A percentile compares a stretch with the other conserved stretches of the same genome.
These are phyloP conservation scores for Centrapalus pauciflorus DNA, from an alignment of 129 eudicot genomes.

Conservation along the genomic window DNA sequence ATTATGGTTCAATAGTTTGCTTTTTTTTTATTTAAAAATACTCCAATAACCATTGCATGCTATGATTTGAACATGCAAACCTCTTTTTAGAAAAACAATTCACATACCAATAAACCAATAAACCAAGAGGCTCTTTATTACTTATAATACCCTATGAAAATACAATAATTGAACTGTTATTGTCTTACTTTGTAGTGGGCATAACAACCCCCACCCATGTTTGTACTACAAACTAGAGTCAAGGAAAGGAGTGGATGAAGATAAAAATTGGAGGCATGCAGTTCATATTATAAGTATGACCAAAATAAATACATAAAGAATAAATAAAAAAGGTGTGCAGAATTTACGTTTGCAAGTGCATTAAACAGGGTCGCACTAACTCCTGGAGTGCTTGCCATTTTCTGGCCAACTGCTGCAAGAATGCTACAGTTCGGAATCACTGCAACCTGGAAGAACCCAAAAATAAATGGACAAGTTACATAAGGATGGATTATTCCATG, in stretches of 20 bases:
- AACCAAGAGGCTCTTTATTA: no score
- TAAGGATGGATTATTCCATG: neutral
- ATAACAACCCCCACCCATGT: no score
- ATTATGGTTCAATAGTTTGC: no score
- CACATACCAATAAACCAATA: no score
- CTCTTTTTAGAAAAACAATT: no score
- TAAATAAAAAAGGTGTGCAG: neutral
- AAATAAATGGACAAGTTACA: neutral
- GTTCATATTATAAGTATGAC: slow-evolving; percentile 6
- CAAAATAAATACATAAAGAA: no score
- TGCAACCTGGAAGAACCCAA: slow-evolving; percentile 56
- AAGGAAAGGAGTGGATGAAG: neutral
- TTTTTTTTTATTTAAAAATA: no score
- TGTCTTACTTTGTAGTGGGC: no score
- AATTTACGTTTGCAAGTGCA: slow-evolving; percentile 90
- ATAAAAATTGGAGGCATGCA: neutral
- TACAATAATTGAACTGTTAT: no score
- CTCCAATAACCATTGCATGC: no score
- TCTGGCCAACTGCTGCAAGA: slow-evolving; percentile 98
- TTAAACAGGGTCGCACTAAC: slow-evolving; percentile 94
- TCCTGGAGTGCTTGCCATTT: slow-evolving; percentile 99
- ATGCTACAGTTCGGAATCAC: slow-evolving; percentile 89
- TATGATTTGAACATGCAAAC: no score
- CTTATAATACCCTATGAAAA: no score
- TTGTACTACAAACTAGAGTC: neutral